These are phyloP conservation scores for Nyssa sinensis DNA, from an alignment of 148 eudicot genomes.

Conservation along the genomic window DNA sequence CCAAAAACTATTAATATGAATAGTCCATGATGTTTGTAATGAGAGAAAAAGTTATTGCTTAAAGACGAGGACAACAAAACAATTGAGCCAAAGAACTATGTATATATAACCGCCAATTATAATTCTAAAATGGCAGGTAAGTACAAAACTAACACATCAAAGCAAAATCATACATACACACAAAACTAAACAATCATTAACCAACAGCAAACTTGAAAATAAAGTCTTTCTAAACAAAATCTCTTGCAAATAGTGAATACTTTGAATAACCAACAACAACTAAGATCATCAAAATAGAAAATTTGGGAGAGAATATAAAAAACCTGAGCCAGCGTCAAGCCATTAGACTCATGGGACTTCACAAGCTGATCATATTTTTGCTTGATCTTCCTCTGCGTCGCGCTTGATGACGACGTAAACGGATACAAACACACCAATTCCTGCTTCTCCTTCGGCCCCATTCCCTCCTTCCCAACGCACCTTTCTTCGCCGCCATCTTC, in stretches of 20 bases:
- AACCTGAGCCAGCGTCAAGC: constrained; percentile 68
- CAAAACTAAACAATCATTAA: background rate
- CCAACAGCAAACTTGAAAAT: background rate
- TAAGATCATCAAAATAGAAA: background rate
- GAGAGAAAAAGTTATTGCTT: background rate
- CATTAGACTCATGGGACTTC: constrained; percentile 52
- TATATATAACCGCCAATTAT: background rate
- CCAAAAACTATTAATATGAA: no score
- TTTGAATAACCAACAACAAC: background rate
- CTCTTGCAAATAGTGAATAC: background rate
- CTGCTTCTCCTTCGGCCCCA: constrained; percentile 26
- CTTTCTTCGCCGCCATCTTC: constrained; percentile 4
- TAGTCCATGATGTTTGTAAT: background rate
- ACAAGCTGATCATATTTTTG: constrained; percentile 73
- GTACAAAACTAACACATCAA: background rate
- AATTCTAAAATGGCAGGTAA: background rate
- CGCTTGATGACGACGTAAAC: constrained; percentile 58
- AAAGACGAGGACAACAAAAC: background rate
- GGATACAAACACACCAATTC: constrained; percentile 59
- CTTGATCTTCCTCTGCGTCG: constrained; percentile 67
- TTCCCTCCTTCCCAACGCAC: background rate
- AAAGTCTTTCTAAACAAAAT: background rate
- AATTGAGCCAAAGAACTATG: background rate
- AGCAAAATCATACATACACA: background rate
- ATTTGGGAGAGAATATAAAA: background rate